phyloP scores from a whole-genome alignment of 352 stramenopile genomes.

The Pythium biforme region DNA sequence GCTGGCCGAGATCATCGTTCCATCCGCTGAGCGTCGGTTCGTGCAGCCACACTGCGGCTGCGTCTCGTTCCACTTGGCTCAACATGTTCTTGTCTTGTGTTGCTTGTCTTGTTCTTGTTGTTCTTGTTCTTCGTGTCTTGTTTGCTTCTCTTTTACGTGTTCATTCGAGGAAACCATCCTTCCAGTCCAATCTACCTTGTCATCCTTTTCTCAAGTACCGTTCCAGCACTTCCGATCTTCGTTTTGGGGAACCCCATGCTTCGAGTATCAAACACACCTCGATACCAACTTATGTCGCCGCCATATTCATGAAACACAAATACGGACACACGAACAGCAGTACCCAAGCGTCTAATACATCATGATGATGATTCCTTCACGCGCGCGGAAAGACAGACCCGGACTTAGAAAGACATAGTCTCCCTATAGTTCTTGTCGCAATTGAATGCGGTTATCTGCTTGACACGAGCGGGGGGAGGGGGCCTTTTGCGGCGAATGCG shows the following conservation, averaged over 20 bases:
- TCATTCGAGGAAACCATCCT: constrained; percentile 84
- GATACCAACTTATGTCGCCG: constrained; percentile 2
- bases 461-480: constrained; percentile 42
- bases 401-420: constrained; percentile 90
- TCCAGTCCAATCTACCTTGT: constrained; percentile 64
- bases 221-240: constrained; percentile 33
- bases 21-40: constrained; percentile 44
- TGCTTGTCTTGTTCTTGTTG: constrained; percentile 40
- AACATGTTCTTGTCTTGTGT: constrained; percentile 44
- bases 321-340: constrained; percentile 61
- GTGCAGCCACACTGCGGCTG: constrained; percentile 53
- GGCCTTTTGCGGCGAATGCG: constrained; percentile 67
- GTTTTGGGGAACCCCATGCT: constrained; percentile 8
- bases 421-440: constrained; percentile 76
- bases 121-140: constrained; percentile 53
- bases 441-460: constrained; percentile 61
- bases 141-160: constrained; percentile 57
- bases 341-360: constrained; percentile 51
- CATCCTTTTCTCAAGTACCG: constrained; percentile 75
- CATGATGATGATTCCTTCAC: constrained; percentile 54
- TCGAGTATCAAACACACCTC: constrained; percentile 4
- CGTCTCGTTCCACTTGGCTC: constrained; percentile 49
- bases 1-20: constrained; percentile 40
- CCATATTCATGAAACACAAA: constrained; percentile 32
- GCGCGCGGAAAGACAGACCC: constrained; percentile 60